These are phyloP conservation scores for Paramecium primaurelia DNA, from an alignment of 73 alveolate genomes.

Conservation along the genomic window DNA sequence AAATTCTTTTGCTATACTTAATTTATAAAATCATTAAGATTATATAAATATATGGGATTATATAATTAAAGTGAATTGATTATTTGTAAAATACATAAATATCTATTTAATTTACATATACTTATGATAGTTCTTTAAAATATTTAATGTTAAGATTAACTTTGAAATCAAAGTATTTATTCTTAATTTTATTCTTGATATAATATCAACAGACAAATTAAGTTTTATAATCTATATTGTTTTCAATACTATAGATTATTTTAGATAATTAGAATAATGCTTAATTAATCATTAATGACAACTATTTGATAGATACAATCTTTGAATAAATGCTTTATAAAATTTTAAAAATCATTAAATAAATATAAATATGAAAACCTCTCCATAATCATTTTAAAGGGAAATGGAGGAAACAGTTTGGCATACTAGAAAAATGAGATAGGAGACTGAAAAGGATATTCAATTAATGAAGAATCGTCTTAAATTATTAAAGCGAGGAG, in stretches of 20 bases:
- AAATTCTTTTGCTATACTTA: no score
- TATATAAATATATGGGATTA: no score
- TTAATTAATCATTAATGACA: neutral
- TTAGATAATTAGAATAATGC: neutral
- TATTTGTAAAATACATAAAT: no score
- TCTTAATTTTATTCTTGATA: neutral
- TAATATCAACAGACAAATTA: neutral
- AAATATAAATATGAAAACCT: neutral
- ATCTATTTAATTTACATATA: neutral
- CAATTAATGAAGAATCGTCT: constrained; percentile 24
- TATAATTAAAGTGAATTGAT: neutral
- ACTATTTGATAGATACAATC: neutral
- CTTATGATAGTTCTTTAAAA: neutral
- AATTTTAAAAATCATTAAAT: neutral
- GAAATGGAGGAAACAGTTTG: constrained; percentile 30
- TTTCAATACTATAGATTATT: neutral
- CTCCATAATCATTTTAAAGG: neutral
- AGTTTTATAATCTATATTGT: neutral
- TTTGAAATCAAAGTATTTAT: no score
- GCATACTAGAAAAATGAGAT: neutral
- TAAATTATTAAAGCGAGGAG: constrained; percentile 6
- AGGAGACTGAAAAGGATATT: constrained; percentile 25
- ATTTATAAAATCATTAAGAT: no score
- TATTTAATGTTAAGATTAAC: neutral
- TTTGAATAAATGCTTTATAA: neutral